These are phyloP conservation scores for Erigeron philadelphicus DNA, from an alignment of 140 eudicot species.

Conservation along the genomic window DNA sequence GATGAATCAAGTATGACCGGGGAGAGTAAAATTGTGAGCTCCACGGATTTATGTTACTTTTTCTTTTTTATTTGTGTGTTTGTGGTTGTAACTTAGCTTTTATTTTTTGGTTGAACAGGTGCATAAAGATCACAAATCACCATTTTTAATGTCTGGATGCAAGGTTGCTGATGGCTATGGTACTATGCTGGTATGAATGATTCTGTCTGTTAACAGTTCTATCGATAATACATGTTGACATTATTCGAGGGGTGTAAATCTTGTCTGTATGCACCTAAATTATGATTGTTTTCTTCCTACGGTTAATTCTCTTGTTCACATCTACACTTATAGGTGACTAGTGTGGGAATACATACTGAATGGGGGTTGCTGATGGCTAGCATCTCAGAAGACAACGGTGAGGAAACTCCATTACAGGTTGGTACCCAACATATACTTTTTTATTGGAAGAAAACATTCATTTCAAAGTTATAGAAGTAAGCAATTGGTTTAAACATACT, in stretches of 20 bases:
- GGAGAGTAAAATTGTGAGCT: conserved; percentile 89
- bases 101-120: conserved; percentile 41
- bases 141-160: conserved; percentile 95
- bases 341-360: conserved; percentile 91
- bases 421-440: neutral
- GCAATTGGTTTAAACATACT: neutral
- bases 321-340: conserved; percentile 52
- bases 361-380: conserved; percentile 99
- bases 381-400: conserved; percentile 94
- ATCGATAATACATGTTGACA: neutral
- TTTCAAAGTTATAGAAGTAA: neutral
- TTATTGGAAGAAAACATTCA: neutral
- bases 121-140: conserved; percentile 59
- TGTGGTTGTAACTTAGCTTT: conserved; percentile 22
- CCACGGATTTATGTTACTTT: neutral
- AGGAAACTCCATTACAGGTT: conserved; percentile 97
- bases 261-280: neutral
- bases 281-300: neutral
- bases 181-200: conserved; percentile 76
- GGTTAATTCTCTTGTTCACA: neutral
- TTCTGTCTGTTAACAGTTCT: neutral
- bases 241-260: neutral
- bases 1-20: conserved; percentile 99
- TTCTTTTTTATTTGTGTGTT: neutral
- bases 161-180: conserved; percentile 99